phyloP scores from a whole-genome alignment of 805 yeast genomes.

The Cyberlindnera maclurae region DNA sequence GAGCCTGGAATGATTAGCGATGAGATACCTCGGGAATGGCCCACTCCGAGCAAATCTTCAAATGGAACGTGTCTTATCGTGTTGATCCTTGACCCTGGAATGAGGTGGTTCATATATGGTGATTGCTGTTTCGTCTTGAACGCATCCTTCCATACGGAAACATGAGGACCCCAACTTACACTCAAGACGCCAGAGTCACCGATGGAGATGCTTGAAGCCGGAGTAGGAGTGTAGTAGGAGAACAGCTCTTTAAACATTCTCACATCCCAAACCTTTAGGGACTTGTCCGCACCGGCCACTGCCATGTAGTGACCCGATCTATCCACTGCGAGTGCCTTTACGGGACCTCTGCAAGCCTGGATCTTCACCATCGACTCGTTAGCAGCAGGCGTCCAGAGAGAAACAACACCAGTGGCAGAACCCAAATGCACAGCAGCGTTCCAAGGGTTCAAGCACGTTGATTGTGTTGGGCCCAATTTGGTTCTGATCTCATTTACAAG shows the following conservation, averaged over 20 bases:
- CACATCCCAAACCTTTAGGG: conserved; percentile 88
- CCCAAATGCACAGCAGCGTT: conserved; percentile 94
- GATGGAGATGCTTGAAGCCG: conserved; percentile 70
- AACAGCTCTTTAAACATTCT: conserved; percentile 75
- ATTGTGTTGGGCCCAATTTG: conserved; percentile 81
- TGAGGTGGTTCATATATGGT: conserved; percentile 88
- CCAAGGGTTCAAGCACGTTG: conserved; percentile 90
- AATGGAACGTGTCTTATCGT: conserved; percentile 77
- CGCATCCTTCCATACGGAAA: conserved; percentile 88
- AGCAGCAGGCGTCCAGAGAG: conserved; percentile 91
- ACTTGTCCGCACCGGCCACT: conserved; percentile 79
- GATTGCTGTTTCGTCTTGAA: conserved; percentile 62
- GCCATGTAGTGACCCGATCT: conserved; percentile 94
- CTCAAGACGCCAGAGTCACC: conserved; percentile 85
- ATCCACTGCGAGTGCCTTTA: conserved; percentile 77
- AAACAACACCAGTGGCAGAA: conserved; percentile 85
- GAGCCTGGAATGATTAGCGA: conserved; percentile 91
- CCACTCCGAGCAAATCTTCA: conserved; percentile 92
- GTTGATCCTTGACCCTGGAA: conserved; percentile 70
- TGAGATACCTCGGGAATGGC: conserved; percentile 72
- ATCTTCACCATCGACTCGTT: conserved; percentile 78
- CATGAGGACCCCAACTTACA: conserved; percentile 95
- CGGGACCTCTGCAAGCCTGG: conserved; percentile 79
- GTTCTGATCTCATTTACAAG: conserved; percentile 80
- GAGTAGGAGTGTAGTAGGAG: conserved; percentile 63